A percentile compares a stretch with the other conserved stretches of the same genome.
These are phyloP conservation scores for Acanthamoeba healyi DNA, from an alignment of 208 protist species.

Conservation along the genomic window DNA sequence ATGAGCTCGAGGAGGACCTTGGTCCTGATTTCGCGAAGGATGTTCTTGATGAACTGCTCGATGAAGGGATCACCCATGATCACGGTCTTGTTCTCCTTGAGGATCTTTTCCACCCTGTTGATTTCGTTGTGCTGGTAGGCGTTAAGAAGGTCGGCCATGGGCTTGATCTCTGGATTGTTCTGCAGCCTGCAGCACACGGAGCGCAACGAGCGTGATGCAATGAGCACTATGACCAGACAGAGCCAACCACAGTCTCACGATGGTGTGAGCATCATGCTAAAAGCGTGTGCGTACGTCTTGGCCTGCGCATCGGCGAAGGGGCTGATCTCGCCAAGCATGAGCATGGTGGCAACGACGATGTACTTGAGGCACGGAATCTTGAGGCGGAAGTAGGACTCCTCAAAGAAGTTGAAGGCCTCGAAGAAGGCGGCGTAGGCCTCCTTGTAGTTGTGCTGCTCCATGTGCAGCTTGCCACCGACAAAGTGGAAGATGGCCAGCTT, in stretches of 20 bases:
- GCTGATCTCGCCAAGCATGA: constrained; percentile 92
- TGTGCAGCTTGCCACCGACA: constrained; percentile 93
- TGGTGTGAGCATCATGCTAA: background rate
- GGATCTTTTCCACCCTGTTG: constrained; percentile 92
- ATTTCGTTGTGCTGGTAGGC: constrained; percentile 82
- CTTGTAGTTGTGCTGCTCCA: constrained; percentile 91
- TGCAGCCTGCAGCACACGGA: constrained; percentile 83
- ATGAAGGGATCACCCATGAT: constrained; percentile 93
- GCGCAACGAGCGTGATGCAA: background rate
- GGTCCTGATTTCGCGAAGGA: constrained; percentile 94
- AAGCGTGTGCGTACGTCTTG: constrained; percentile 89
- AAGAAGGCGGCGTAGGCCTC: constrained; percentile 96
- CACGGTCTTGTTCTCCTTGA: constrained; percentile 86
- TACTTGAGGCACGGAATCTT: constrained; percentile 95
- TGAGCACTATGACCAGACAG: too few relatives aligned
- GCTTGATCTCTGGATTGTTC: constrained; percentile 93
- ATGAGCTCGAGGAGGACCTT: constrained; percentile 94
- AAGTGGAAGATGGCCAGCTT: constrained; percentile 95
- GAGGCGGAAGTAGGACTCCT: constrained; percentile 93
- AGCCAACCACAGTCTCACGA: too few relatives aligned
- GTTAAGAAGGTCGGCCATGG: constrained; percentile 94
- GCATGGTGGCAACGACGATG: constrained; percentile 95
- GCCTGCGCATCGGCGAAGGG: constrained; percentile 95
- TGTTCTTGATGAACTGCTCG: constrained; percentile 93
- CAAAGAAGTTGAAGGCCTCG: constrained; percentile 94